Percentiles rank a stretch among this genome's conserved stretches.
Conservation (phyloP, 257 asterid species). For the Penstemon barbatus region DNA sequence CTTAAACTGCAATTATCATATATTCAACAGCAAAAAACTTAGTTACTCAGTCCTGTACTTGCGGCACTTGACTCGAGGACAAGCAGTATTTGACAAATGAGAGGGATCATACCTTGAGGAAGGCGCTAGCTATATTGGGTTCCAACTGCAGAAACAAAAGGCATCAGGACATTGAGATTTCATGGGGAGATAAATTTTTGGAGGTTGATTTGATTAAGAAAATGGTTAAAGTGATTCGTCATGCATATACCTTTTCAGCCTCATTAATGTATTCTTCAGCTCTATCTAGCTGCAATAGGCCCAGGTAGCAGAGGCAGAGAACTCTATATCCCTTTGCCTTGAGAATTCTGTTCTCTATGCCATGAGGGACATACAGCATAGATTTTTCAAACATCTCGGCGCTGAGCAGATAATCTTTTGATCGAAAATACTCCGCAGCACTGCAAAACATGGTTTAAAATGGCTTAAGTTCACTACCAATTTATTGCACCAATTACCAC, state of each 20-base stretch:
- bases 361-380: slow-evolving; percentile 75
- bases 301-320: slow-evolving; percentile 84
- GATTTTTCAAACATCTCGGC: slow-evolving; percentile 94
- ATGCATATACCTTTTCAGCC: slow-evolving; percentile 82
- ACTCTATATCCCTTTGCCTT: slow-evolving; percentile 92
- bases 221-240: slow-evolving; percentile 12
- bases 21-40: slow-evolving; percentile 15
- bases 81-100: slow-evolving; percentile 7
- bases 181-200: slow-evolving; percentile 8
- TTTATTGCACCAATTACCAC: slow-evolving; percentile 6
- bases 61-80: slow-evolving; percentile 17
- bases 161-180: slow-evolving; percentile 28
- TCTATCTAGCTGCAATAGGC: slow-evolving; percentile 82
- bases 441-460: slow-evolving; percentile 43
- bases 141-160: slow-evolving; percentile 74
- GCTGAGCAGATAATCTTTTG: slow-evolving; percentile 69
- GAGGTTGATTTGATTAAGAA: slow-evolving; percentile 23
- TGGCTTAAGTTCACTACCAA: slow-evolving; percentile 15
- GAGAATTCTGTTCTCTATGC: slow-evolving; percentile 72
- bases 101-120: slow-evolving; percentile 74
- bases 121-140: slow-evolving; percentile 80
- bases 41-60: slow-evolving; percentile 12
- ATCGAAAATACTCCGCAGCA: slow-evolving; percentile 81
- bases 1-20: slow-evolving; percentile 68
- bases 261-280: slow-evolving; percentile 95